phyloP scores from a whole-genome alignment of 176 grass and related monocot genomes.

The Zoysia pacifica region DNA sequence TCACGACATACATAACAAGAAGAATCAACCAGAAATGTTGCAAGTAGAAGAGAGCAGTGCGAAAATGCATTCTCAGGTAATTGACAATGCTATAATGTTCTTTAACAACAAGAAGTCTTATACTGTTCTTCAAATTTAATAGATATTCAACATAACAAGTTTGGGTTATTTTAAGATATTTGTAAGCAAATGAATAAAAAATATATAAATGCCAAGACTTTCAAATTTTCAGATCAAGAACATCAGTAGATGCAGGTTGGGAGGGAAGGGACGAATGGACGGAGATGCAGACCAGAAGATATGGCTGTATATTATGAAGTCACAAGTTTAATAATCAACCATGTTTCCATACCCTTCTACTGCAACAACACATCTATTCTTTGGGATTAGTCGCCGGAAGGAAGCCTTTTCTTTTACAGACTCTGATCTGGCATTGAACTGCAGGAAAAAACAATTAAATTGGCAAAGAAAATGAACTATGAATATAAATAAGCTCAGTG shows the following conservation, averaged over 20 bases:
- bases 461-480: neutral
- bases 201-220: neutral
- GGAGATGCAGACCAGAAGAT: neutral
- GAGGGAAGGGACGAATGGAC: neutral
- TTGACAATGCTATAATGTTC: neutral
- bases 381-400: slow-evolving; percentile 75
- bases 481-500: slow-evolving; percentile 17
- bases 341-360: slow-evolving; percentile 79
- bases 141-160: neutral
- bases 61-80: neutral
- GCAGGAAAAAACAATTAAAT: slow-evolving; percentile 44
- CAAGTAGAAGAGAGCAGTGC: neutral
- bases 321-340: neutral
- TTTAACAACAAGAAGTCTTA: too few relatives aligned
- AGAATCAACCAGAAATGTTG: too few relatives aligned
- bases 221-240: neutral
- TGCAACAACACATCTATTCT: slow-evolving; percentile 83
- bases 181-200: neutral
- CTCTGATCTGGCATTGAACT: slow-evolving; percentile 96
- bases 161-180: neutral
- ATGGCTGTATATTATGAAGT: slow-evolving; percentile 10
- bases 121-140: neutral
- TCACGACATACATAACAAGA: neutral
- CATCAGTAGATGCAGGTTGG: neutral
- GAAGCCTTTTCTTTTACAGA: slow-evolving; percentile 94